A percentile compares a stretch with the other conserved stretches of the same genome.
phyloP scores from a whole-genome alignment of 2,329 filamentous ascomycete genomes.

The Colletotrichum lindemuthianum region DNA sequence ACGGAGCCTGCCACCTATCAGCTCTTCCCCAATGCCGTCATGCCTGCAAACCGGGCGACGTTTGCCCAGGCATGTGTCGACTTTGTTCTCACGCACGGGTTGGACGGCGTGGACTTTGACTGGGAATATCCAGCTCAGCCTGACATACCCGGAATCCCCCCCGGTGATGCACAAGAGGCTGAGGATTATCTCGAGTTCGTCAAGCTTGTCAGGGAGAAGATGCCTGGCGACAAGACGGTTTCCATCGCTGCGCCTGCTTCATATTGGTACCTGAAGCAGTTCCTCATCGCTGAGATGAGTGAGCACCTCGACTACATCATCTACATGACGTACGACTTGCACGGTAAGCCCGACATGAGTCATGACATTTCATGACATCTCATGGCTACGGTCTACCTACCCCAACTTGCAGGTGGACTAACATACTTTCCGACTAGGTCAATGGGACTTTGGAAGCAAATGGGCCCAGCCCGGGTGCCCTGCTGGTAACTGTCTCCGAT shows the following conservation, averaged over 20 bases:
- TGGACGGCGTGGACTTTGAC: conserved; percentile 55
- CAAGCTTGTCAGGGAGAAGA: conserved; percentile 23
- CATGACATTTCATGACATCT: no score
- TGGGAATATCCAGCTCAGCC: conserved; percentile 55
- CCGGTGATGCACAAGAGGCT: conserved; percentile 38
- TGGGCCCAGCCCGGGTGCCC: conserved; percentile 41
- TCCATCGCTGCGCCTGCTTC: conserved; percentile 51
- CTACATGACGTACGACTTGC: conserved; percentile 49
- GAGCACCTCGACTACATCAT: conserved; percentile 46
- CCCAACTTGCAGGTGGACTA: no score
- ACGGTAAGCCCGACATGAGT: conserved; percentile 38
- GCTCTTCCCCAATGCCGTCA: conserved; percentile 47
- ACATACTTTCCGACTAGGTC: background rate
- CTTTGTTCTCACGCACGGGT: conserved; percentile 50
- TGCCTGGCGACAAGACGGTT: conserved; percentile 40
- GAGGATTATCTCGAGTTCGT: conserved; percentile 41
- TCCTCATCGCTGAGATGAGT: conserved; percentile 46
- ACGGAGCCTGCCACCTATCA: conserved; percentile 47
- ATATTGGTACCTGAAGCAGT: conserved; percentile 51
- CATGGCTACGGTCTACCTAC: no score
- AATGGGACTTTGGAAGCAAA: conserved; percentile 41
- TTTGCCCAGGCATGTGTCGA: conserved; percentile 50
- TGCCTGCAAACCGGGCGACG: conserved; percentile 46
- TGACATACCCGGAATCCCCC: conserved; percentile 39
- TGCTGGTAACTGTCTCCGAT: conserved; percentile 47